These are phyloP conservation scores for Albifimbria verrucaria DNA, from an alignment of 2,329 filamentous ascomycete genomes.

Conservation along the genomic window DNA sequence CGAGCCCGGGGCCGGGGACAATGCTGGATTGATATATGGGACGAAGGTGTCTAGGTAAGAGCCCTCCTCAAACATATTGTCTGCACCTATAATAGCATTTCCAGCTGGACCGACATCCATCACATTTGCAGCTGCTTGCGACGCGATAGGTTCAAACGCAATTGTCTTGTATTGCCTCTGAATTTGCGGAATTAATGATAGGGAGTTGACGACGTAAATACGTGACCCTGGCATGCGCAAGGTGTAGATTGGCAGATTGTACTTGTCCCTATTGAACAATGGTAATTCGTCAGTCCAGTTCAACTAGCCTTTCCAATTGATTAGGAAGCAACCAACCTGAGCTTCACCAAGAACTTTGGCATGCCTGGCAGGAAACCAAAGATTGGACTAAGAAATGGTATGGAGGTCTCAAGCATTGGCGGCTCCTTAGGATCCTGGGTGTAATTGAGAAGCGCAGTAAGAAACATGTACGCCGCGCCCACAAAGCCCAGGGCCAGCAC, in stretches of 20 bases:
- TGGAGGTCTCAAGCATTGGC: neutral
- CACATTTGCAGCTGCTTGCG: neutral
- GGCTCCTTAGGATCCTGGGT: neutral
- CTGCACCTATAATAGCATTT: neutral
- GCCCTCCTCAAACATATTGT: neutral
- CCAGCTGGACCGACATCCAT: neutral
- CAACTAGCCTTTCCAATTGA: neutral
- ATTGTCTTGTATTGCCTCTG: constrained; percentile 2
- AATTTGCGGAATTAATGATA: neutral
- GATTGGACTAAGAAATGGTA: neutral
- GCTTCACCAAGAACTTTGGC: neutral
- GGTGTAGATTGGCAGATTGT: neutral
- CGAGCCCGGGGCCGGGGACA: neutral
- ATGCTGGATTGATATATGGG: neutral
- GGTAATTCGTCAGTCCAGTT: neutral
- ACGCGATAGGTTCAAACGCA: neutral
- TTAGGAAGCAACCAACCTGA: neutral
- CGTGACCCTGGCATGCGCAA: neutral
- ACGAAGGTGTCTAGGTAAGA: neutral
- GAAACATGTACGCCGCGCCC: neutral
- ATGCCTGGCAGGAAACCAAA: neutral
- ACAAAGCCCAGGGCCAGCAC: neutral
- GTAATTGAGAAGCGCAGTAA: neutral
- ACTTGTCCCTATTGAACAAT: neutral
- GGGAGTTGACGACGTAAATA: neutral